Evolutionary conservation across 202 grass and related monocot genomes (phyloP), one percentile per base, ranked within the genome.

Genomic region (Setaria viridis): DNA sequence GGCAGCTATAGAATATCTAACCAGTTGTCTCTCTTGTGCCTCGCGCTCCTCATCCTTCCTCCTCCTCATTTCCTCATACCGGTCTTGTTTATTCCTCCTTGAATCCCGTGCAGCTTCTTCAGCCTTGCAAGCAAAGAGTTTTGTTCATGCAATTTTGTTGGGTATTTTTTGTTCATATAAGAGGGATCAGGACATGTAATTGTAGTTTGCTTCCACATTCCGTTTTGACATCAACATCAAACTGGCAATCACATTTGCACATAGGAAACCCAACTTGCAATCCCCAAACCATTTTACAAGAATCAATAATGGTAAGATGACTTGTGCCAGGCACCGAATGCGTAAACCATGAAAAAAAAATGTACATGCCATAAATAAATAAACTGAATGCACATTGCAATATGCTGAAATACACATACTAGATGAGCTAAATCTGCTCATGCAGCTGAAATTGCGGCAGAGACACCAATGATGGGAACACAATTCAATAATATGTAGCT

Each of bases 41-140:
- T 99, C 97, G 50, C 92, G 93, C 80, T 94, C 97, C 73, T 99
- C 97, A 55, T 99, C 97, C 82, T 96, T 99, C 83, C 55, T 96
- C 79, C 90, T 94, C 77, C 93, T 89, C 91, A 93, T 99, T 62
- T 96, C 93, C 7, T 89, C 90, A 58, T 99, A 99, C 20, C 30
- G 82, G 48, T 99, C 93, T 82, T 96, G 91, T 67, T 99, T 99
- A 80, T 80, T 88, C 57, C 69, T 91, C 86, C 88, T 94, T 21
- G 80, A 90, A 79, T 96, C 88, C 66, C 70, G 85, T 39, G 88
- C 82, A 8, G 82, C 87, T 46, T 87, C 91, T 63, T 99, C 93
- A 76, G 88, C 90, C 93, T 99, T 66, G 76, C 76, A 83, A 34
- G 15, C 15, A 72, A 25, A 90, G 20, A 80, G 32, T 88, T 5